Base-by-base conservation (phyloP, 176 grass and related monocot genomes). In the Pontederia crassipes region DNA sequence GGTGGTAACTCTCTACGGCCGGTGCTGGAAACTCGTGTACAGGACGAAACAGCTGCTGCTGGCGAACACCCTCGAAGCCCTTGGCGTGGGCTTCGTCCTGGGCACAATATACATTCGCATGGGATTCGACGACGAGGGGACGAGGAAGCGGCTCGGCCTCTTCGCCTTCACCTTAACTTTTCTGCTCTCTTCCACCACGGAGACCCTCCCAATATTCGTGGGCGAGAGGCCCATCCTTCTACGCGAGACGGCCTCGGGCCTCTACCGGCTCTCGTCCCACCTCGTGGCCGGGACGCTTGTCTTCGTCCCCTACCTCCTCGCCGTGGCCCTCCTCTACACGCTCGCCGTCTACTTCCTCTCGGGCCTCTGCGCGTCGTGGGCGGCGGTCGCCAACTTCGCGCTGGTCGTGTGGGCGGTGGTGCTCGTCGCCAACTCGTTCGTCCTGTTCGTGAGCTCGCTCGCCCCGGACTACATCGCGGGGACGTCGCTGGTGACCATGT, bases 161-260 rank as follows among this genome's bases (percentile, higher is more conserved):
- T 97, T 97, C 74, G 92, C 92, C 74, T 97, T 97, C 87, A 91
- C 92, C 64, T 81, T 97, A 11, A 91, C 87, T 15, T 97, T 97
- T 72, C 79, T 97, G 2, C 81, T 97, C 1, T 88, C 92, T 2
- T 77, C 92, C 32, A 97, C 92, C 47, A 97, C 87, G 0, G 92
- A 97, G 75, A 88, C 92, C 62, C 73, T 97, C 8, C 92, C 92
- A 0, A 89, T 86, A 11, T 97, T 97, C 67, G 92, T 97, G 12
- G 58, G 77, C 18, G 92, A 97, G 64, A 76, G 92, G 18, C 92
- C 92, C 1, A 97, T 97, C 66, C 84, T 97, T 3, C 81, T 97
- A 4, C 58, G 81, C 0, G 92, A 97, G 81, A 83, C 92, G 46
- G 64, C 87, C 10, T 57, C 87, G 2, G 92, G 92, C 0, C 76